phyloP scores from a whole-genome alignment of 176 grass and related monocot genomes.

The Ensete ventricosum region DNA sequence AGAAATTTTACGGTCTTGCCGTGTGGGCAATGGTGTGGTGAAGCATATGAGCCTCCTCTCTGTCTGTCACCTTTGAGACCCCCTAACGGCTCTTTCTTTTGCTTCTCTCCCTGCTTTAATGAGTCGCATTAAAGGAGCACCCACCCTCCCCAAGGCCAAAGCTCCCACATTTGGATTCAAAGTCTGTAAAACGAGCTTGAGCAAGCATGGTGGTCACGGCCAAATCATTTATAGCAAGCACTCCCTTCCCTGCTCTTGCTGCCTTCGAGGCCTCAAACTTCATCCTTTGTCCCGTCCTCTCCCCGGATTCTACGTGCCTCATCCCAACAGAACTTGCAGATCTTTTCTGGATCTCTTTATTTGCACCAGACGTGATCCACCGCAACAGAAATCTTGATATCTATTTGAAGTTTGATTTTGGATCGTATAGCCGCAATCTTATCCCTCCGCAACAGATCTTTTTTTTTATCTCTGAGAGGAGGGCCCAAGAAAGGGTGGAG shows the following conservation, averaged over 20 bases:
- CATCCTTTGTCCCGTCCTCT: background rate
- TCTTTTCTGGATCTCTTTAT: too few species aligned
- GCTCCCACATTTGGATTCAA: background rate
- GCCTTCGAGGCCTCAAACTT: background rate
- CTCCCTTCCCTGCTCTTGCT: background rate
- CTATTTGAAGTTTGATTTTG: background rate
- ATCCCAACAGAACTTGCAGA: too few species aligned
- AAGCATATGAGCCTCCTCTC: background rate
- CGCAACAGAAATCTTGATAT: background rate
- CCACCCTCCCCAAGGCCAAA: background rate
- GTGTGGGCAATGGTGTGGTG: background rate
- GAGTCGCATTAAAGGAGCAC: background rate
- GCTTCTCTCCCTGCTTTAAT: background rate
- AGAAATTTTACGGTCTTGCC: too few species aligned
- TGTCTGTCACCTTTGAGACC: background rate
- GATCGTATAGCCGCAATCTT: background rate
- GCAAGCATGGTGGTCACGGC: background rate
- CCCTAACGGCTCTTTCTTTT: slow-evolving; percentile 1
- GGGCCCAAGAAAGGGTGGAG: background rate
- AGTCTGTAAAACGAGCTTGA: too few species aligned
- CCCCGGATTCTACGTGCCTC: background rate
- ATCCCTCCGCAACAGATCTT: background rate
- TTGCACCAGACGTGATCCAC: background rate
- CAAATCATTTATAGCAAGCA: background rate
- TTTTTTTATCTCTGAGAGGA: background rate